A percentile compares a stretch with the other conserved stretches of the same genome.
These are phyloP conservation scores for Spergularia azorica DNA, from an alignment of 179 eudicot species.

Conservation along the genomic window DNA sequence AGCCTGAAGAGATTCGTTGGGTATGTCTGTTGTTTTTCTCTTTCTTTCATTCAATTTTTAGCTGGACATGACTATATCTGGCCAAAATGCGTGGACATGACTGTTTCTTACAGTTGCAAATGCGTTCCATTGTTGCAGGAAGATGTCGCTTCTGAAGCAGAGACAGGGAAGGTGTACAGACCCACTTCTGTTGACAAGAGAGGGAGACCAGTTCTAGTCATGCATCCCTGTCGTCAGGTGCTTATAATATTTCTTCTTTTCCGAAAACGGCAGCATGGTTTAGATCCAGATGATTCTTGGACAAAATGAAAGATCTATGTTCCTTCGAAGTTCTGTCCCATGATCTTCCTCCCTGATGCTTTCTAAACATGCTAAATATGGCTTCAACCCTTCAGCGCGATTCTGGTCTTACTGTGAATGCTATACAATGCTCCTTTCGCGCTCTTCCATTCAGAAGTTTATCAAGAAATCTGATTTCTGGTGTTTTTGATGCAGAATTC, in stretches of 20 bases:
- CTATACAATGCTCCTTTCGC: no score
- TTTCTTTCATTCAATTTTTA: not conserved
- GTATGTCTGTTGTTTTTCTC: conserved; percentile 31
- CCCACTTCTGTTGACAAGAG: conserved; percentile 66
- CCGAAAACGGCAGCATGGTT: not conserved
- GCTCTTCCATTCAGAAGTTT: not conserved
- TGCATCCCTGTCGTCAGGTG: conserved; percentile 90
- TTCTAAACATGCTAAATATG: no score
- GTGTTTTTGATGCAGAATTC: conserved; percentile 66
- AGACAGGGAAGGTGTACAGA: conserved; percentile 83
- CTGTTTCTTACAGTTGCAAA: not conserved
- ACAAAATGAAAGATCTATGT: not conserved
- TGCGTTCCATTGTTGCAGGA: conserved; percentile 43
- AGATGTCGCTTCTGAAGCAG: conserved; percentile 81
- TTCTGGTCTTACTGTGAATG: not conserved
- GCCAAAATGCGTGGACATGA: not conserved
- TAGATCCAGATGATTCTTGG: not conserved
- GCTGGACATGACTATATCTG: no score
- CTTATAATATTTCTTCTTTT: not conserved
- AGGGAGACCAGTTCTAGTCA: conserved; percentile 82
- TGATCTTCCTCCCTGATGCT: not conserved
- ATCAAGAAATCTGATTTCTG: not conserved
- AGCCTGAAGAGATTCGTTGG: conserved; percentile 87
- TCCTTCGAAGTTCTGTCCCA: not conserved
- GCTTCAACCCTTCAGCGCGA: no score